phyloP scores from a whole-genome alignment of 2,329 filamentous ascomycete genomes.

The Penicillium crustosum region DNA sequence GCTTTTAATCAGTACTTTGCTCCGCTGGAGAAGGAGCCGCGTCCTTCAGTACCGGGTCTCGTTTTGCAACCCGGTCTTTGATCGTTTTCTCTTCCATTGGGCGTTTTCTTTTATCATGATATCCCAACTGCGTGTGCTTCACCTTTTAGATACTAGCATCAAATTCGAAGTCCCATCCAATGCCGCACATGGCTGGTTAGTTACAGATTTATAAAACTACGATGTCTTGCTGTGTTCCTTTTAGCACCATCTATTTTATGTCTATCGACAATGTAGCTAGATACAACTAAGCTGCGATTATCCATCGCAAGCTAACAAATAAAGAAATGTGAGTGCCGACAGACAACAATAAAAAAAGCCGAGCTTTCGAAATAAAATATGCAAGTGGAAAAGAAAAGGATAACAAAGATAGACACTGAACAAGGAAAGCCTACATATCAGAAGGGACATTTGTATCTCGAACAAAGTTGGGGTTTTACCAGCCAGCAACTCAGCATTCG shows the following conservation, averaged over 20 bases:
- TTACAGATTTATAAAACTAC: background rate
- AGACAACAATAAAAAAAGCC: background rate
- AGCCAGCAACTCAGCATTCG: background rate
- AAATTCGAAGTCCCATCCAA: background rate
- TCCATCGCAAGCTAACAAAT: background rate
- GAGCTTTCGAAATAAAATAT: slow-evolving; percentile 13
- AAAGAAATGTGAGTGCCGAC: background rate
- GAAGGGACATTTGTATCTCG: background rate
- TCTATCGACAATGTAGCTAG: slow-evolving; percentile 20
- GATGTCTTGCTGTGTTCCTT: background rate
- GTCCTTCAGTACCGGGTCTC: slow-evolving; percentile 9
- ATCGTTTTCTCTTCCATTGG: background rate
- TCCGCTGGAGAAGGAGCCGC: slow-evolving; percentile 25
- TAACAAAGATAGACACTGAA: slow-evolving; percentile 15
- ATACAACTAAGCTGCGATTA: slow-evolving; percentile 16
- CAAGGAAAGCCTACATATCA: slow-evolving; percentile 2
- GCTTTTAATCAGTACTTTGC: slow-evolving; percentile 59
- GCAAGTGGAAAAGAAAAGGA: slow-evolving; percentile 6
- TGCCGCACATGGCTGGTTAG: background rate
- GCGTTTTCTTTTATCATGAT: slow-evolving; percentile 4
- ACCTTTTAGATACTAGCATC: background rate
- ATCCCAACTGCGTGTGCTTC: background rate
- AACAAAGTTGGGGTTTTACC: background rate
- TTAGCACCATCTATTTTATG: slow-evolving; percentile 23
- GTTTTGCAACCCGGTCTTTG: slow-evolving; percentile 20